phyloP scores from a whole-genome alignment of 2,329 filamentous ascomycete species.

The Cephalotrichum gorgonifer region DNA sequence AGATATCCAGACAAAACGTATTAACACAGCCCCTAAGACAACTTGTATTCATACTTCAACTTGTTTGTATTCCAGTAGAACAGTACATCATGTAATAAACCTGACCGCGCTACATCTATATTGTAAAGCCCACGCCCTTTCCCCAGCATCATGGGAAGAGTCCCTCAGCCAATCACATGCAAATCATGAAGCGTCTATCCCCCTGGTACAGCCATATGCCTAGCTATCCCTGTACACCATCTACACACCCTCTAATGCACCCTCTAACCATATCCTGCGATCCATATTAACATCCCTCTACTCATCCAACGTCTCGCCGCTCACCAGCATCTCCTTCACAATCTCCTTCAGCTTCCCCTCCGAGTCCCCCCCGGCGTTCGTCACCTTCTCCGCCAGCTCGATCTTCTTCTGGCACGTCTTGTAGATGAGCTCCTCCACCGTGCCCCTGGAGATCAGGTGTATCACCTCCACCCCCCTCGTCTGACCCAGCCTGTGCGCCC shows the following conservation, averaged over 20 bases:
- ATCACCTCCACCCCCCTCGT: slow-evolving; percentile 84
- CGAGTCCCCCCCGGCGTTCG: slow-evolving; percentile 29
- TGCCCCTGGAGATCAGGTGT: slow-evolving; percentile 66
- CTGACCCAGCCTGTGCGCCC: slow-evolving; percentile 90
- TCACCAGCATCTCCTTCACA: slow-evolving; percentile 4
- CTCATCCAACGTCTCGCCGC: not conserved
- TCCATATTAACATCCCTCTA: not conserved
- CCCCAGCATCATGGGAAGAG: too few species aligned
- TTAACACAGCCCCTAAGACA: too few species aligned
- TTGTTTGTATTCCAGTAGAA: too few species aligned
- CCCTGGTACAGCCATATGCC: not conserved
- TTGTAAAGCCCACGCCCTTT: too few species aligned
- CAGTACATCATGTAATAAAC: too few species aligned
- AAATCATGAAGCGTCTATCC: not conserved
- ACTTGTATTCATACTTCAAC: too few species aligned
- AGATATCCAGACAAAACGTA: too few species aligned
- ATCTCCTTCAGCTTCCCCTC: slow-evolving; percentile 2
- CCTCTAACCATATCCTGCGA: not conserved
- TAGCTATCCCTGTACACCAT: not conserved
- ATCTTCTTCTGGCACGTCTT: slow-evolving; percentile 88
- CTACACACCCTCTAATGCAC: not conserved
- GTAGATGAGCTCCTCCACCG: slow-evolving; percentile 90
- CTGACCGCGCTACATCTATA: too few species aligned
- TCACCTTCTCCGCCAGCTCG: slow-evolving; percentile 62
- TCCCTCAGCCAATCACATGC: too few species aligned